Base-by-base conservation (phyloP, 768 basidiomycete genomes). In the Termitomyces sp. region DNA sequence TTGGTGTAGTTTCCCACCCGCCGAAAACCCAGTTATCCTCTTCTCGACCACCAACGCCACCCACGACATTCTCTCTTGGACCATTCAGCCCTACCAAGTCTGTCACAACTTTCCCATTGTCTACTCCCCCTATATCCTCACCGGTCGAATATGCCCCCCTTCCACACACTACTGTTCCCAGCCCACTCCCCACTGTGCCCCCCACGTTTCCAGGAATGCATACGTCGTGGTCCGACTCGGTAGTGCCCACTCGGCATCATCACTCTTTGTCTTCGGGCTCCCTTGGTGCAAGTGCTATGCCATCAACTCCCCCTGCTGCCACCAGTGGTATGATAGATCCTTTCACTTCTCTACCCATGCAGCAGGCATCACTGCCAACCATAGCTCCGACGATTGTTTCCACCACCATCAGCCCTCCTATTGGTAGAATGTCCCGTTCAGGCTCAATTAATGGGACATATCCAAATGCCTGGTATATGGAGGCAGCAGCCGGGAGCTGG, bases 361-460 rank as follows among this genome's bases (percentile, higher is more conserved):
- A 59, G 56, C 73, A 59, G 64, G 62, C 64, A 47, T 64, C 59
- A 36, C 64, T 45, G 45, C 50, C 59, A 33, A 55, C 58, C 45
- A 62, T 57, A 36, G 22, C 63, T 10, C 26, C 63, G 13, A 30
- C 64, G 13, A 47, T 57, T 49, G 55, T 62, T 43, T 45, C 59
- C 13, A 53, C 64, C 30, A 56, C 68, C 1, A 70, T 76, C 30
- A 71, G 71, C 55, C 69, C 72, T 20, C 69, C 76, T 22, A 73
- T 83, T 53, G 83, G 84, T 33, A 74, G 83, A 57, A 79, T 85
- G 74, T 81, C 82, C 42, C 78, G 83, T 45, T 84, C 84, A 26
- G 79, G 82, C 52, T 85, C 84, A 24, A 75, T 85, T 57, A 81
- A 75, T 47, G 79, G 76, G 33, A 67, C 74, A 57, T 80, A 72